Conservation (phyloP, 768 basidiomycete species). For the Leccinum truebloodii region DNA sequence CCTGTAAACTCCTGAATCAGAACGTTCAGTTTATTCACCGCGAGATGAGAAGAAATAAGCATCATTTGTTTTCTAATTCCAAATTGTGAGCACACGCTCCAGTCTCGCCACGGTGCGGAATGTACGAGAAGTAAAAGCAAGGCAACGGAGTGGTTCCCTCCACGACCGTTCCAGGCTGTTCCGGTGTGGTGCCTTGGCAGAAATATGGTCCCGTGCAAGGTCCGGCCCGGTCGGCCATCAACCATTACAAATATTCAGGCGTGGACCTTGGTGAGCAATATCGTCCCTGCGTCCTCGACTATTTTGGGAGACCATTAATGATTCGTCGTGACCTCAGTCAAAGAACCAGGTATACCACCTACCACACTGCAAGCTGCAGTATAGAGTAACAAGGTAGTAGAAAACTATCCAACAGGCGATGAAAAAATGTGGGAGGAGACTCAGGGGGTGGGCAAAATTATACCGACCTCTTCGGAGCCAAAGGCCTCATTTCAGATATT, state of each 20-base stretch:
- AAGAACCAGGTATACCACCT: neutral
- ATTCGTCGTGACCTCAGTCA: neutral
- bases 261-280: slow-evolving; percentile 9
- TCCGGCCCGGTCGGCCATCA: slow-evolving; percentile 1
- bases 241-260: neutral
- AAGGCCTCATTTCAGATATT: neutral
- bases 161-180: neutral
- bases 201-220: neutral
- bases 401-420: neutral
- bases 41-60: neutral
- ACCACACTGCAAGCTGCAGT: neutral
- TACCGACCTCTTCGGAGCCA: neutral
- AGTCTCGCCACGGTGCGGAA: neutral
- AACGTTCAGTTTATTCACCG: neutral
- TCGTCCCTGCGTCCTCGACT: slow-evolving; percentile 8
- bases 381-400: neutral
- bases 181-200: neutral
- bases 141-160: neutral
- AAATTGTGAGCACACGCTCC: neutral
- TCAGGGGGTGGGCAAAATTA: neutral
- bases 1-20: neutral
- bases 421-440: neutral
- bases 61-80: neutral
- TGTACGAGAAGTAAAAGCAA: neutral
- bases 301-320: neutral